Conservation (phyloP, 2,329 filamentous ascomycete species). For the Beauveria rudraprayagi region DNA sequence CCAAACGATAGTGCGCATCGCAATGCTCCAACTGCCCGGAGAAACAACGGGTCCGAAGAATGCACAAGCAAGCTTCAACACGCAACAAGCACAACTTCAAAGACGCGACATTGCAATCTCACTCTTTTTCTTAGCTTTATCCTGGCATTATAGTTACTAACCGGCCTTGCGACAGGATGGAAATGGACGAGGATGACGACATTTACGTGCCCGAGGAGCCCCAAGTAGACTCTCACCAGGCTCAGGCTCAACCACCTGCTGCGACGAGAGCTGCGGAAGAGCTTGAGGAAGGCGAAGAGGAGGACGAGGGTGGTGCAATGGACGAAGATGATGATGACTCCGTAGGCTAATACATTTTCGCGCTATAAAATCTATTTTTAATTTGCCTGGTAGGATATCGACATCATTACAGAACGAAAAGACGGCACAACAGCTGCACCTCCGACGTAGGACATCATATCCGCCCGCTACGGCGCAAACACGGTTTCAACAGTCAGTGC, state of each 20-base stretch:
- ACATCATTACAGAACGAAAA: constrained; percentile 61
- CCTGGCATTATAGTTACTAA: neutral
- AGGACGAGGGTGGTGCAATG: constrained; percentile 53
- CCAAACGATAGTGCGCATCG: neutral
- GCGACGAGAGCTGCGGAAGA: constrained; percentile 38
- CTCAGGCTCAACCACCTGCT: constrained; percentile 22
- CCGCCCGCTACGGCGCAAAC: neutral
- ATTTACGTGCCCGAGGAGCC: constrained; percentile 57
- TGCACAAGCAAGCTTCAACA: neutral
- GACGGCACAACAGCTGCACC: constrained; percentile 54
- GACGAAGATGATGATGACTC: constrained; percentile 52
- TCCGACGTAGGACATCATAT: constrained; percentile 38
- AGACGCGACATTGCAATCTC: neutral
- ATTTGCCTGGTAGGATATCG: constrained; percentile 45
- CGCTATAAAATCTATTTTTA: neutral
- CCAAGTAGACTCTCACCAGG: constrained; percentile 26
- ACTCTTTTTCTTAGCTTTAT: neutral
- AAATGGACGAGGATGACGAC: constrained; percentile 61
- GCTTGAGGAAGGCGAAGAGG: constrained; percentile 56
- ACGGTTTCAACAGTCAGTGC: neutral
- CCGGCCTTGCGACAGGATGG: constrained; percentile 36
- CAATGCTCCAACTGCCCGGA: neutral
- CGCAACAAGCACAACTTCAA: neutral
- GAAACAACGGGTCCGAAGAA: constrained; percentile 2
- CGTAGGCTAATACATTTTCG: constrained; percentile 21